Percentiles rank a stretch among this genome's conserved stretches.
Evolutionary conservation across 2,329 filamentous ascomycete genomes (phyloP).

Genomic region (Cordyceps cateniannulata): DNA sequence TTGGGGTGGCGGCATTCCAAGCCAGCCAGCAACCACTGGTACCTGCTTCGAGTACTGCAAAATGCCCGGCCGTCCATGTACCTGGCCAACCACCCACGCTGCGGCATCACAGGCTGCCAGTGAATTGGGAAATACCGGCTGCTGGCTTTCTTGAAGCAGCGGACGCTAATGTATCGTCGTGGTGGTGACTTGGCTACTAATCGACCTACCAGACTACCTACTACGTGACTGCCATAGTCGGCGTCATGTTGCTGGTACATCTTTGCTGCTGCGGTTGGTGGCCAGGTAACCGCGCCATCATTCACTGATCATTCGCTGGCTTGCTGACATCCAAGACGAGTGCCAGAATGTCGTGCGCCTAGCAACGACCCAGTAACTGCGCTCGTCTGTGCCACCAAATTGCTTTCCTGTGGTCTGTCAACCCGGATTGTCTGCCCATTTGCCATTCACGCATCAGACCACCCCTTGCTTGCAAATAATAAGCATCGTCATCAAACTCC

Average conservation of each 20-base stretch:
- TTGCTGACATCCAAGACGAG: too few species aligned
- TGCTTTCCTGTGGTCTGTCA: too few species aligned
- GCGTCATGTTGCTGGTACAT: neutral
- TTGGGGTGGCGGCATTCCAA: slow-evolving; percentile 1
- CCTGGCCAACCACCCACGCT: neutral
- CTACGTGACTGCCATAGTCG: neutral
- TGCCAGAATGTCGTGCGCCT: neutral
- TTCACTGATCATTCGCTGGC: neutral
- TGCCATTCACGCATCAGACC: neutral
- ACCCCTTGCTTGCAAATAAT: neutral
- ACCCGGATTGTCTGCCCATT: neutral
- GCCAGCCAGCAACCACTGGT: neutral
- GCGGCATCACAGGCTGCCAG: neutral
- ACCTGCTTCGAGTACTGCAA: neutral
- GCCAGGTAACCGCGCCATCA: neutral
- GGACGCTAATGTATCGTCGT: neutral
- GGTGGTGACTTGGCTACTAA: neutral
- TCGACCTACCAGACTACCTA: neutral
- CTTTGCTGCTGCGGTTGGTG: neutral
- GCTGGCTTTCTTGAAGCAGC: neutral
- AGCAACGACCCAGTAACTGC: neutral
- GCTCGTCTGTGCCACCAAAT: neutral
- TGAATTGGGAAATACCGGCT: neutral
- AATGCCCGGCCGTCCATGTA: neutral
- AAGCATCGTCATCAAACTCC: neutral